Base-by-base conservation (phyloP, 2,329 filamentous ascomycete genomes). In the Fusarium musae region DNA sequence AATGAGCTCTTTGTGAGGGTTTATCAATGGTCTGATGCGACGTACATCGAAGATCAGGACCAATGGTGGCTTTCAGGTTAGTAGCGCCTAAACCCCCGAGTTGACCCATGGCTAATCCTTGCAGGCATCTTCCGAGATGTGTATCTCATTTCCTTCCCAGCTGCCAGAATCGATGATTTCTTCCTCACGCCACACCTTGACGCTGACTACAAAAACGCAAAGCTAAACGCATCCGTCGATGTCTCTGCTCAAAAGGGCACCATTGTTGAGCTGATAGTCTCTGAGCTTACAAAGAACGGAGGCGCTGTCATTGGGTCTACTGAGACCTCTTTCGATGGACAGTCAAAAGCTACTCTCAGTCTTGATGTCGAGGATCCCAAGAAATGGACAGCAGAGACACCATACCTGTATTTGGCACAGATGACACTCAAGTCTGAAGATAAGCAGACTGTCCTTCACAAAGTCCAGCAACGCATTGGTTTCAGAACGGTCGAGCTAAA, bases 41-140 rank as follows among this genome's bases (percentile, higher is more conserved):
- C 88, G 0, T 93, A 93, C 73, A 90, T 93, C 39, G 91, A 93
- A 78, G 90, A 93, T 61, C 90, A 91, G 74, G 90, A 93, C 78
- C 90, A 92, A 76, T 93, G 91, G 91, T 90, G 90, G 88, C 80
- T 92, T 9, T 90, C 88, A 28, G 84, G 88, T 91, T 30, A 9
- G 28, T 30, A 30, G 7, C 28, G 28, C 28, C 28, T 11, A 12
- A 5, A 12, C 30, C 30, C 4, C 12, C 28, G 28, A 30, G 7
- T 30, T 30, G 28, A 30, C 12, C 12, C 4, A 32, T 11, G 13
- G 13, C 63, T 65, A 6, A 64, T 30, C 28, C 2, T 89, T 63
- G 86, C 86, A 16, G 84, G 82, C 9, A 93, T 93, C 43, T 93
- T 92, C 76, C 85, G 91, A 26, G 91, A 93, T 76, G 91, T 93